phyloP scores from a whole-genome alignment of 176 grass and related monocot species.

The Avena atlantica region DNA sequence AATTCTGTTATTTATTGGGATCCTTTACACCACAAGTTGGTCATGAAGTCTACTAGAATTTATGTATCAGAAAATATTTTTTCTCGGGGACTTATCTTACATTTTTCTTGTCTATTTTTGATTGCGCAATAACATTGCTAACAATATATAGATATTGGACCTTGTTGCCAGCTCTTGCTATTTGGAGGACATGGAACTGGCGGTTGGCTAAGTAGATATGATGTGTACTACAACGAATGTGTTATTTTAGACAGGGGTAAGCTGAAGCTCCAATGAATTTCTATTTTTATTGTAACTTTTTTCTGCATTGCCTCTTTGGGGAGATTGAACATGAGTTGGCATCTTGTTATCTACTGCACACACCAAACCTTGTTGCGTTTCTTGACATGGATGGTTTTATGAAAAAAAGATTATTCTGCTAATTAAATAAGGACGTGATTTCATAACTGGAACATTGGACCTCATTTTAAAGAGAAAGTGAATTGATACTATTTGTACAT shows the following conservation, averaged over 20 bases:
- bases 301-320: neutral
- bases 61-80: constrained; percentile 22
- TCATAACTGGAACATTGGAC: neutral
- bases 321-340: constrained; percentile 13
- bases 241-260: constrained; percentile 95
- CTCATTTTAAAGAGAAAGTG: constrained; percentile 20
- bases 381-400: neutral
- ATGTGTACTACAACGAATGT: constrained; percentile 97
- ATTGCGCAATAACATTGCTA: constrained; percentile 25
- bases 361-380: constrained; percentile 5
- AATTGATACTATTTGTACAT: neutral
- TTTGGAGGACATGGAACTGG: constrained; percentile 99
- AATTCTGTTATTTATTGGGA: neutral
- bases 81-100: neutral
- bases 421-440: constrained; percentile 12
- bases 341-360: neutral
- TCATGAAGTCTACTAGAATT: constrained; percentile 1
- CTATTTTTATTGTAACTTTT: neutral
- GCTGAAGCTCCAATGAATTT: constrained; percentile 37
- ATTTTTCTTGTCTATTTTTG: constrained; percentile 3
- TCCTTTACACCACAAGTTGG: neutral
- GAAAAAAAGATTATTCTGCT: neutral
- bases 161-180: constrained; percentile 75
- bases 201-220: constrained; percentile 96
- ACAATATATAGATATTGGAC: constrained; percentile 38